These are phyloP conservation scores for Saturnispora kantuleensis DNA, from an alignment of 805 yeast species.

Conservation along the genomic window DNA sequence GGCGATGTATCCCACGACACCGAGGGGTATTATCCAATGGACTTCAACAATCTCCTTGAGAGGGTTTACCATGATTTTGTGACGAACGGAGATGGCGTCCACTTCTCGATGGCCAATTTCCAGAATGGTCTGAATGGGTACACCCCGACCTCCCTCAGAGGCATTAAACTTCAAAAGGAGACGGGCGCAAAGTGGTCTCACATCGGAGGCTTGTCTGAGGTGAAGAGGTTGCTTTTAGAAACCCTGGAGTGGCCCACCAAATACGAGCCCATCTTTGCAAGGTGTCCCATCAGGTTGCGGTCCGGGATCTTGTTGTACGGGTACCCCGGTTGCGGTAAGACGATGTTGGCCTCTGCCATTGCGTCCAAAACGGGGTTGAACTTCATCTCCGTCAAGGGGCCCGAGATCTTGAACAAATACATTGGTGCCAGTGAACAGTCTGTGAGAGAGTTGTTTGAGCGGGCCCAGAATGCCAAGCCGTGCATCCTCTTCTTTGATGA, in stretches of 20 bases:
- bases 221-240: constrained; percentile 68
- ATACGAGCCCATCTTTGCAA: constrained; percentile 88
- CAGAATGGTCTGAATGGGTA: constrained; percentile 53
- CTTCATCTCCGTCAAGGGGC: constrained; percentile 90
- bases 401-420: constrained; percentile 88
- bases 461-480: constrained; percentile 92
- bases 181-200: constrained; percentile 63
- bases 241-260: constrained; percentile 96
- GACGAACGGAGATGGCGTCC: constrained; percentile 9
- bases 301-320: constrained; percentile 90
- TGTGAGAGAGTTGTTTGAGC: constrained; percentile 83
- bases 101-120: constrained; percentile 31
- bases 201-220: constrained; percentile 78
- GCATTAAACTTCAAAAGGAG: constrained; percentile 77
- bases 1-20: constrained; percentile 57
- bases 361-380: constrained; percentile 91
- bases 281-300: constrained; percentile 76
- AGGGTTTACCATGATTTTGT: constrained; percentile 49
- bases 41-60: constrained; percentile 61
- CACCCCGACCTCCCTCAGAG: constrained; percentile 74
- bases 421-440: constrained; percentile 97
- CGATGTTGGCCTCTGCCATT: constrained; percentile 84
- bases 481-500: constrained; percentile 91
- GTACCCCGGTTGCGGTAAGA: constrained; percentile 97
- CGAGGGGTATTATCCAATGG: constrained; percentile 86